Percentiles rank a stretch among this genome's conserved stretches.
Conservation (phyloP, 768 basidiomycete species). For the Cystoderma amianthinum region DNA sequence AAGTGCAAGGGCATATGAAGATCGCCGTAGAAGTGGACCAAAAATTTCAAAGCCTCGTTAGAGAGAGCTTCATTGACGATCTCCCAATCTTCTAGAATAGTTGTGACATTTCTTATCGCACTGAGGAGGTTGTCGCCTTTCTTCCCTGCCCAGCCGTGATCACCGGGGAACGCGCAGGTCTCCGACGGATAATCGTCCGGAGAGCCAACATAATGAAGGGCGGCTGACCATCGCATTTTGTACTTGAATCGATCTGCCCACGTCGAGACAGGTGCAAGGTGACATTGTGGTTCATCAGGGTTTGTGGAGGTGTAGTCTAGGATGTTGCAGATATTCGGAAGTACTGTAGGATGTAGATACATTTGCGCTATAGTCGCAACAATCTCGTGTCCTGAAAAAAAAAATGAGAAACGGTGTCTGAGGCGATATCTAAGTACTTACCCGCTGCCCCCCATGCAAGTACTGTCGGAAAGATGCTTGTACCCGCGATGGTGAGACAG, state of each 20-base stretch:
- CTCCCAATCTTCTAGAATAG: conserved; percentile 45
- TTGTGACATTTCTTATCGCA: conserved; percentile 72
- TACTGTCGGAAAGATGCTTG: neutral
- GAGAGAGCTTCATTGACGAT: conserved; percentile 28
- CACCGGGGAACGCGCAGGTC: conserved; percentile 72
- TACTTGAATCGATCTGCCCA: conserved; percentile 80
- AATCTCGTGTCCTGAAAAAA: conserved; percentile 72
- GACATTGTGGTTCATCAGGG: conserved; percentile 45
- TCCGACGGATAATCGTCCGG: conserved; percentile 72
- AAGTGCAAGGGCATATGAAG: conserved; percentile 93
- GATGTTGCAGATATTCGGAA: conserved; percentile 62
- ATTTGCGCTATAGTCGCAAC: conserved; percentile 94
- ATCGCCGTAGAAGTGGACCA: conserved; percentile 91
- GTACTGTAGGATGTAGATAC: conserved; percentile 69
- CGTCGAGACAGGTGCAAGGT: conserved; percentile 75
- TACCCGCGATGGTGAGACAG: neutral
- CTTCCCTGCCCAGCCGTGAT: conserved; percentile 62
- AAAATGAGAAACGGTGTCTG: neutral
- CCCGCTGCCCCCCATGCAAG: conserved; percentile 37
- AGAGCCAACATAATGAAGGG: conserved; percentile 73
- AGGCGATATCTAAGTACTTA: conserved; percentile 9
- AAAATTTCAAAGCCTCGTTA: conserved; percentile 84
- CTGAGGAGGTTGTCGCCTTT: conserved; percentile 61
- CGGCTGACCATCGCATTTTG: conserved; percentile 64
- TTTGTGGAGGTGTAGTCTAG: conserved; percentile 41